These are phyloP conservation scores for Aspergillus campestris DNA, from an alignment of 495 filamentous ascomycete genomes.

Conservation along the genomic window DNA sequence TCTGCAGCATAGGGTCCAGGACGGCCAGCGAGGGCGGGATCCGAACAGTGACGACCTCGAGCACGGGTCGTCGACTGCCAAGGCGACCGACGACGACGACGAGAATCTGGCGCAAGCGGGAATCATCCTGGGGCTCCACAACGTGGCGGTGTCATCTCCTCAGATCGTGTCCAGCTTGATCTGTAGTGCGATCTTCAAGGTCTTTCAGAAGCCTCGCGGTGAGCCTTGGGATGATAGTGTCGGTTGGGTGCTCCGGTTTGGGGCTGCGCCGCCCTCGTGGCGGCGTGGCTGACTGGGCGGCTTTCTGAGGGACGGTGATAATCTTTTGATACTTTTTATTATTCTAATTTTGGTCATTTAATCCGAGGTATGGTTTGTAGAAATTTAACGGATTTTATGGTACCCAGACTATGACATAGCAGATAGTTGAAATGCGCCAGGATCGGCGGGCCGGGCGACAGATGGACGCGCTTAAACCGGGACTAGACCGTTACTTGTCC, in stretches of 20 bases:
- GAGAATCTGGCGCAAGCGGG: conserved; percentile 58
- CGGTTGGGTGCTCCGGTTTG: conserved; percentile 73
- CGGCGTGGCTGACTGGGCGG: conserved; percentile 55
- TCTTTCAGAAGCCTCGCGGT: conserved; percentile 75
- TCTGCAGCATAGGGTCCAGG: background rate
- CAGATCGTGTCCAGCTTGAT: conserved; percentile 81
- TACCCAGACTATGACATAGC: too few species aligned
- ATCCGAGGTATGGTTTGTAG: too few species aligned
- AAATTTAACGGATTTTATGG: too few species aligned
- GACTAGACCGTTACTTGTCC: conserved; percentile 1
- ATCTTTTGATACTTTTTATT: background rate
- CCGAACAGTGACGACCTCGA: conserved; percentile 18
- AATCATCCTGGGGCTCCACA: conserved; percentile 84
- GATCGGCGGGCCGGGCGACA: too few species aligned
- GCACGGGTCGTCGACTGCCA: conserved; percentile 11
- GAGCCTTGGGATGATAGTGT: conserved; percentile 77
- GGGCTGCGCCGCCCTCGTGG: conserved; percentile 69
- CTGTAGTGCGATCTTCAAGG: conserved; percentile 70
- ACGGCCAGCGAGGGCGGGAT: background rate
- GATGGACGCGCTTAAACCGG: too few species aligned
- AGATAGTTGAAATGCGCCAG: too few species aligned
- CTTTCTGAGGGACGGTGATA: conserved; percentile 26
- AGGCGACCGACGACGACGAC: conserved; percentile 10
- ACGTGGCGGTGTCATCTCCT: conserved; percentile 80
- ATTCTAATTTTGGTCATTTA: background rate